Evolutionary conservation across 2,329 filamentous ascomycete species (phyloP).

Genomic region (Verticillium alfalfae): DNA sequence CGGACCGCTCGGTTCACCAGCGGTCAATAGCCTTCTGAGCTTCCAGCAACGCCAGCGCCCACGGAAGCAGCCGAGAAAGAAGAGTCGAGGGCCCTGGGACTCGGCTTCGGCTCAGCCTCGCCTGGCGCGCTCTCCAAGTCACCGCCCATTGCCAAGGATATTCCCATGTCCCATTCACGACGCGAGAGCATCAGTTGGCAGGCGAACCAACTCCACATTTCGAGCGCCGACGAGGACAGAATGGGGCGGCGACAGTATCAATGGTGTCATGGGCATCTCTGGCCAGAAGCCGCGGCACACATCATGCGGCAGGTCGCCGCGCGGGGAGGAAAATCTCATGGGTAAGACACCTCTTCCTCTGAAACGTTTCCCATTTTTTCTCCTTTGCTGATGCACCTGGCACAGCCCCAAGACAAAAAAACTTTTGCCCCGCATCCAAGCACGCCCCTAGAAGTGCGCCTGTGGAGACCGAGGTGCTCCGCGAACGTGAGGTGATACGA

Average conservation of each 20-base stretch:
- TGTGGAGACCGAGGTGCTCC: conserved; percentile 79
- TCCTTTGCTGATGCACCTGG: neutral
- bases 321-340: conserved; percentile 76
- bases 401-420: conserved; percentile 91
- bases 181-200: conserved; percentile 88
- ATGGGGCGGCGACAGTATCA: conserved; percentile 55
- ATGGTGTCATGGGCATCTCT: conserved; percentile 18
- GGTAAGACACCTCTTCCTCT: conserved; percentile 42
- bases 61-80: conserved; percentile 59
- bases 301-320: conserved; percentile 82
- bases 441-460: conserved; percentile 87
- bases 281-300: conserved; percentile 42
- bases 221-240: conserved; percentile 64
- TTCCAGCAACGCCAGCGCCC: conserved; percentile 74
- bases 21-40: conserved; percentile 71
- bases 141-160: conserved; percentile 53
- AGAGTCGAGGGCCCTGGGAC: conserved; percentile 38
- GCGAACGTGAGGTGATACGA: conserved; percentile 91
- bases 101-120: conserved; percentile 41
- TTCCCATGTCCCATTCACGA: conserved; percentile 45
- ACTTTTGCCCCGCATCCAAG: conserved; percentile 85
- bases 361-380: neutral
- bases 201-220: conserved; percentile 81
- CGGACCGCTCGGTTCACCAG: conserved; percentile 54
- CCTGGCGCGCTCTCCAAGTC: conserved; percentile 57